Conservation (phyloP, 176 grass and related monocot genomes). For the Pontederia crassipes region DNA sequence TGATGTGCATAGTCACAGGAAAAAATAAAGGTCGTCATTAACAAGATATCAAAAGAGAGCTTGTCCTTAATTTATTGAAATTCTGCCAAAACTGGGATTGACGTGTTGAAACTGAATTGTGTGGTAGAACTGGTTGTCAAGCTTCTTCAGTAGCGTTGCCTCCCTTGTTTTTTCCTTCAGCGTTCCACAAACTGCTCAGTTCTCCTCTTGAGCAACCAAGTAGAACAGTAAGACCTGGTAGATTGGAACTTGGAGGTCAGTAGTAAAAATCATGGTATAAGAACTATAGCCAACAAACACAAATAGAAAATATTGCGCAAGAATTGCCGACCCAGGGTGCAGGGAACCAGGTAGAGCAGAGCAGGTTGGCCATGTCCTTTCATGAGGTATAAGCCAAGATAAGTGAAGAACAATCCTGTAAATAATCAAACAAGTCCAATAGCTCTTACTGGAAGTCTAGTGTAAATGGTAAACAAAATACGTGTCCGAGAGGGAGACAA, state of each 20-base stretch:
- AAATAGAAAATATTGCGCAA: background rate
- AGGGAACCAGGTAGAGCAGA: conserved; percentile 95
- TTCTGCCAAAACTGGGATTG: too few relatives aligned
- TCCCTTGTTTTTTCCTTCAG: conserved; percentile 7
- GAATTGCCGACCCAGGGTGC: conserved; percentile 47
- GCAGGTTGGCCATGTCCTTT: conserved; percentile 81
- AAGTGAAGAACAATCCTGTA: conserved; percentile 72
- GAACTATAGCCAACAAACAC: conserved; percentile 34
- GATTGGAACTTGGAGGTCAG: too few relatives aligned
- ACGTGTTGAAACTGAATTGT: too few relatives aligned
- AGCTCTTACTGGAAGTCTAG: too few relatives aligned
- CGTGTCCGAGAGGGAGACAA: too few relatives aligned
- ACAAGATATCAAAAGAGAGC: too few relatives aligned
- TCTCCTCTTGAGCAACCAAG: conserved; percentile 37
- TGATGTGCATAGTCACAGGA: too few relatives aligned
- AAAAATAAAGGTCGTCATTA: too few relatives aligned
- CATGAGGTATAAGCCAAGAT: conserved; percentile 69
- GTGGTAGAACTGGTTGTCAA: background rate
- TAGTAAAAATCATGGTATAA: conserved; percentile 27
- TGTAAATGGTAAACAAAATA: too few relatives aligned
- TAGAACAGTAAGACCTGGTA: too few relatives aligned
- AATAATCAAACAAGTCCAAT: too few relatives aligned
- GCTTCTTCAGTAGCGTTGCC: background rate
- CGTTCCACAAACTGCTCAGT: conserved; percentile 65
- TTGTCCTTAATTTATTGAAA: too few relatives aligned